These are phyloP conservation scores for Lachnellula subtilissima DNA, from an alignment of 2,329 filamentous ascomycete genomes.

Conservation along the genomic window DNA sequence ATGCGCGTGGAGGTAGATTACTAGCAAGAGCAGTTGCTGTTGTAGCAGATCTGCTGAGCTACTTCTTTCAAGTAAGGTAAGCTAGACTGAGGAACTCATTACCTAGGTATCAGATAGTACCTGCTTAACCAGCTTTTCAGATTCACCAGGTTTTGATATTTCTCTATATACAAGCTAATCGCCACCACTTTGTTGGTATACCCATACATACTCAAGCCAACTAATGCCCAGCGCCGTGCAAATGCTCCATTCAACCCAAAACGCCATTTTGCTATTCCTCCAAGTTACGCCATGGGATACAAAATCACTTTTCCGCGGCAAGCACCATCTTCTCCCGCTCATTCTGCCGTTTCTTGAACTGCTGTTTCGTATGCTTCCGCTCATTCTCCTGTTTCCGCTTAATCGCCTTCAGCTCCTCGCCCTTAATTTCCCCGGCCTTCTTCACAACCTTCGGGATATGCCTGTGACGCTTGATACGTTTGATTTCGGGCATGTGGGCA, in stretches of 20 bases:
- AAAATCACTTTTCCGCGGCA: slow-evolving; percentile 37
- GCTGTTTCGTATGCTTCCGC: slow-evolving; percentile 83
- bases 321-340: slow-evolving; percentile 94
- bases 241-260: slow-evolving; percentile 5
- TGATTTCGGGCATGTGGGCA: slow-evolving; percentile 93
- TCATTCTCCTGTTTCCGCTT: slow-evolving; percentile 94
- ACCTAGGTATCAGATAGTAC: too few species aligned
- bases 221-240: slow-evolving; percentile 8
- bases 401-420: slow-evolving; percentile 78
- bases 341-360: slow-evolving; percentile 64
- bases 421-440: slow-evolving; percentile 94
- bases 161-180: too few species aligned
- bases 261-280: slow-evolving; percentile 2
- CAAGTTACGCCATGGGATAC: slow-evolving; percentile 1
- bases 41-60: too few species aligned
- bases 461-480: slow-evolving; percentile 82
- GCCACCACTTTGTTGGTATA: slow-evolving; percentile 5
- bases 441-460: slow-evolving; percentile 90
- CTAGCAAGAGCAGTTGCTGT: too few species aligned
- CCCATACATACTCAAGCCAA: background rate
- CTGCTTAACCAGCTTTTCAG: too few species aligned
- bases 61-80: too few species aligned
- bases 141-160: too few species aligned
- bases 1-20: too few species aligned
- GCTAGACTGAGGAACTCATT: too few species aligned